phyloP scores from a whole-genome alignment of 768 basidiomycete genomes.

The Amanita jacksonii region DNA sequence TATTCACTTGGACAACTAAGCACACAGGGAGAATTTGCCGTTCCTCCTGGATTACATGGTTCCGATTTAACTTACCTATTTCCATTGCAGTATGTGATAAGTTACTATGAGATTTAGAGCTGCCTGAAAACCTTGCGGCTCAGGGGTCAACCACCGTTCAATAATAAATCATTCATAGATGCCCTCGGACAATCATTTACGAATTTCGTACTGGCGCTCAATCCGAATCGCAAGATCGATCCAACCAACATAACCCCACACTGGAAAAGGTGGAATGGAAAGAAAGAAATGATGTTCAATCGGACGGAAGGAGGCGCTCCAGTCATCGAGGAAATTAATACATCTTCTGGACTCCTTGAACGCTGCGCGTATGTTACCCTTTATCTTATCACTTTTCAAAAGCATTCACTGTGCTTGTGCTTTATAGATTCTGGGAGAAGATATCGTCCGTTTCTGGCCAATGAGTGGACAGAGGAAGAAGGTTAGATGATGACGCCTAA shows the following conservation, averaged over 20 bases:
- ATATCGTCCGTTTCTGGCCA: slow-evolving; percentile 21
- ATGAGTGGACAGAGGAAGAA: no score
- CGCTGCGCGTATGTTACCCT: slow-evolving; percentile 24
- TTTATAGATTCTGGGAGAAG: not conserved
- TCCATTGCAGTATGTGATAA: no score
- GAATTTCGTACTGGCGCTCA: slow-evolving; percentile 23
- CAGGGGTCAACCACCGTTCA: no score
- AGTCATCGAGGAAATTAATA: slow-evolving; percentile 20
- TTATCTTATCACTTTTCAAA: not conserved
- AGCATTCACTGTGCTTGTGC: no score
- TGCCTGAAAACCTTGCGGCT: no score
- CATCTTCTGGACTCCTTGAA: slow-evolving; percentile 22
- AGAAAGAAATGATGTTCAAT: slow-evolving; percentile 40
- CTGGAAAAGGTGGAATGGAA: slow-evolving; percentile 22
- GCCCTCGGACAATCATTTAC: slow-evolving; percentile 30
- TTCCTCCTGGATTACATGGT: no score
- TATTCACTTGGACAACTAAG: no score
- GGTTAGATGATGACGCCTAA: no score
- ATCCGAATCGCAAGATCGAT: slow-evolving; percentile 24
- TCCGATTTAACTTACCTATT: no score
- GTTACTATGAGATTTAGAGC: no score
- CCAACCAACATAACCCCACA: slow-evolving; percentile 26
- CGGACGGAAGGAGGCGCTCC: slow-evolving; percentile 21
- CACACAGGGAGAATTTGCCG: no score
- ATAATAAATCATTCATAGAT: slow-evolving; percentile 26